Evolutionary conservation across 2,329 filamentous ascomycete genomes (phyloP), one percentile per base, ranked within the genome.

Genomic region (Rachicladosporium sp.): DNA sequence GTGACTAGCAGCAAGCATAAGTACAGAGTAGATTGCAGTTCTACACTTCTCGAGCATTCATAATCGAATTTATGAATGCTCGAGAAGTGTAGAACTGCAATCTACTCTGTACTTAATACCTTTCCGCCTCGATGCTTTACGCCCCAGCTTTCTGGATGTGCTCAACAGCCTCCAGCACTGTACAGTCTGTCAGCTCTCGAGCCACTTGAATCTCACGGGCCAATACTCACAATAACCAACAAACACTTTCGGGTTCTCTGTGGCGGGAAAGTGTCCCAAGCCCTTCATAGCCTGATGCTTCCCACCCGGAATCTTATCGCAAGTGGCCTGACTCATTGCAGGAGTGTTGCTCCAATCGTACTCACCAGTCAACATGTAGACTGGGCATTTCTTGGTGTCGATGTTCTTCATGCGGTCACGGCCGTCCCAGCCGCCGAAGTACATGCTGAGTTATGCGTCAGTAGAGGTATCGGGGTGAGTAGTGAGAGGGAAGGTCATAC

Each of bases 321-420:
- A 65, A 2, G 65, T 68, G 31, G 60, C 59, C 42, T 68, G 62
- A 11, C 56, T 55, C 64, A 68, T 67, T 12, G 59, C 61, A 2
- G 65, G 64, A 1, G 66, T 67, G 42, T 64, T 67, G n/a, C 54
- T 59, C 63, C 63, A 67, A 45, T 67, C 65, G 46, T 73, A 58
- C 57, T 72, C 63, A 37, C 67, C 67, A 0, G 66, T 70, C 27
- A 71, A 55, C 64, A 70, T 69, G 52, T 63, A 70, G 2, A 70
- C 64, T 2, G 67, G 67, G 41, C 68, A 71, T 41, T 57, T 61
- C 44, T 66, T 64, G 3, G 63, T 67, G 44, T 71, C 61, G 50
- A 71, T 70, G 6, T 52, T 52, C 0, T 54, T 51, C 29, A 69
- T 58, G 39, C 66, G 61, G 9, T 58, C 52, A 19, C 68, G 62